Percentiles rank a stretch among this genome's conserved stretches.
Evolutionary conservation across 23 red algal species (phyloP).

Genomic region (Agarophyton chilense): DNA sequence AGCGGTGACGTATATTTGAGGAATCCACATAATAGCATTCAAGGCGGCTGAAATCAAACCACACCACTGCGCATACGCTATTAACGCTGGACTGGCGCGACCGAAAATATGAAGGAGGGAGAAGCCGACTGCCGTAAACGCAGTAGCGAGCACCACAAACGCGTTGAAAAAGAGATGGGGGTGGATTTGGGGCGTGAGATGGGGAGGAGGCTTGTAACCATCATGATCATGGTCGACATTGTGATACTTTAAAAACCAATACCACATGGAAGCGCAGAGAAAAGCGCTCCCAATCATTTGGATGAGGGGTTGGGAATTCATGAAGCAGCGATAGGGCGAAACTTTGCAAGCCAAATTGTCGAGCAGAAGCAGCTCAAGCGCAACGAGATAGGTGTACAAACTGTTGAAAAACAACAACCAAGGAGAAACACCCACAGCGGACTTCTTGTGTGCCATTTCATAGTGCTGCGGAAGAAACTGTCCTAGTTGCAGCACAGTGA

Average conservation of each 20-base stretch:
- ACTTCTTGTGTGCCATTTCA: slow-evolving; percentile 65
- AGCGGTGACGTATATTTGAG: slow-evolving; percentile 78
- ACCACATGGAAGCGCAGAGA: slow-evolving; percentile 73
- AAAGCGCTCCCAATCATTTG: slow-evolving; percentile 71
- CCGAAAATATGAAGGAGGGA: not conserved
- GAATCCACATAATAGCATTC: slow-evolving; percentile 89
- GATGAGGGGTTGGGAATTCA: slow-evolving; percentile 60
- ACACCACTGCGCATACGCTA: slow-evolving; percentile 64
- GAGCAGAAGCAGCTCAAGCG: slow-evolving; percentile 70
- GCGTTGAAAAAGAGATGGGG: slow-evolving; percentile 59
- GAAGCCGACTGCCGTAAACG: slow-evolving; percentile 29
- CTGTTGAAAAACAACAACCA: slow-evolving; percentile 83
- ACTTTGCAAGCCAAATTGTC: slow-evolving; percentile 28
- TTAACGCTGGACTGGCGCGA: not conserved
- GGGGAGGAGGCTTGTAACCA: slow-evolving; percentile 16
- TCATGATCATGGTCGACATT: not conserved
- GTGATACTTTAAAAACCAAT: slow-evolving; percentile 80
- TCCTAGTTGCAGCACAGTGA: slow-evolving; percentile 80
- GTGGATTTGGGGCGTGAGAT: slow-evolving; percentile 12
- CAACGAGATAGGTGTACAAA: slow-evolving; percentile 83
- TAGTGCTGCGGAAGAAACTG: slow-evolving; percentile 88
- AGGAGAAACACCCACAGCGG: slow-evolving; percentile 68
- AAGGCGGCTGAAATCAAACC: slow-evolving; percentile 58
- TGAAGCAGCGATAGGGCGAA: slow-evolving; percentile 62
- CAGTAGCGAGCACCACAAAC: not conserved